Conservation (phyloP, 176 grass and related monocot species). For the Otatea glauca region DNA sequence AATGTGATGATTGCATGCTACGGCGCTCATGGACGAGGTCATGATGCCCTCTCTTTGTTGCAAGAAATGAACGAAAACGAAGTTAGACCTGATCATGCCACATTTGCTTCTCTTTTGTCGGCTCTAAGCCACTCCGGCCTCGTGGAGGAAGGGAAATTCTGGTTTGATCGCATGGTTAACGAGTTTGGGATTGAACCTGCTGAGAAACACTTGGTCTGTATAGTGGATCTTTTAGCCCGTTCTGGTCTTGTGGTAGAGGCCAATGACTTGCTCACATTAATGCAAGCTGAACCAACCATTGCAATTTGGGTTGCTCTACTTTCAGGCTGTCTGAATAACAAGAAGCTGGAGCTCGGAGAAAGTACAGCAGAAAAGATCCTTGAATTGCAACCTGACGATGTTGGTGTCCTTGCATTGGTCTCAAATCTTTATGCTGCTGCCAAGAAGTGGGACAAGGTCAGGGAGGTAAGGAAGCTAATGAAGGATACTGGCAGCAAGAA, state of each 20-base stretch:
- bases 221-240: conserved; percentile 71
- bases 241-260: conserved; percentile 69
- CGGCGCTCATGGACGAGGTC: conserved; percentile 61
- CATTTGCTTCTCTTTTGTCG: conserved; percentile 71
- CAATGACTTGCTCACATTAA: conserved; percentile 50
- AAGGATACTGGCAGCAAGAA: conserved; percentile 57
- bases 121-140: conserved; percentile 71
- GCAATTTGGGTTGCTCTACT: conserved; percentile 57
- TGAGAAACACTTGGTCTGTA: conserved; percentile 66
- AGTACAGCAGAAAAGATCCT: conserved; percentile 56
- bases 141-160: conserved; percentile 63
- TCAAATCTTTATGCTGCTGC: conserved; percentile 57
- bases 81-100: conserved; percentile 56
- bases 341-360: conserved; percentile 63
- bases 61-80: conserved; percentile 46
- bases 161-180: conserved; percentile 54
- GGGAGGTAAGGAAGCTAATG: conserved; percentile 60
- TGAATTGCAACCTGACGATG: conserved; percentile 49
- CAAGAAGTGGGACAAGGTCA: conserved; percentile 68
- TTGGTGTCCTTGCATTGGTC: conserved; percentile 56
- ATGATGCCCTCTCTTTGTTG: conserved; percentile 52
- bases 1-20: conserved; percentile 64
- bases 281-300: conserved; percentile 47
- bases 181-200: conserved; percentile 47
- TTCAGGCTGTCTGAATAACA: conserved; percentile 73